Conservation (phyloP, 164 flowering plant genomes). For the Sedum album region DNA sequence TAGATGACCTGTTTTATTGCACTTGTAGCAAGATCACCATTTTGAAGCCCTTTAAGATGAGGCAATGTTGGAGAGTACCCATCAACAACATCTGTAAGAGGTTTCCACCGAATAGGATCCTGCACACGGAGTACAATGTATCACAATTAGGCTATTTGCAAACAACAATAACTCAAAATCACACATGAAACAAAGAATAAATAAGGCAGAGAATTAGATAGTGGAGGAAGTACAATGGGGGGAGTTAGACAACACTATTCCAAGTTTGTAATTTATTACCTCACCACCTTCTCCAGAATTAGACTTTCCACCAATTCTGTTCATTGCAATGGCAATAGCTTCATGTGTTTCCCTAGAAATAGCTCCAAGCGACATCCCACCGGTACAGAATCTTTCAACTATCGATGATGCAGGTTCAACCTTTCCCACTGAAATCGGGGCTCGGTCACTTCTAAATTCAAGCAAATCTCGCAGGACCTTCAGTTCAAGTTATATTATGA, state of each 20-base stretch:
- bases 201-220: too few relatives aligned
- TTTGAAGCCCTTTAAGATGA: slow-evolving; percentile 99
- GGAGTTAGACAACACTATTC: neutral
- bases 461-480: slow-evolving; percentile 39
- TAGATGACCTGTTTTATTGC: slow-evolving; percentile 89
- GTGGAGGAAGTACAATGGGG: too few relatives aligned
- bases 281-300: slow-evolving; percentile 99
- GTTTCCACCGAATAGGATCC: slow-evolving; percentile 99
- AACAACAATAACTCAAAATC: neutral
- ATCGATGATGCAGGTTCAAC: slow-evolving; percentile 93
- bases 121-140: slow-evolving; percentile 16
- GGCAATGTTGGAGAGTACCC: slow-evolving; percentile 99
- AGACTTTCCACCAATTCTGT: slow-evolving; percentile 93
- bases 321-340: slow-evolving; percentile 99
- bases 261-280: slow-evolving; percentile 33
- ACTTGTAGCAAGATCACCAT: slow-evolving; percentile 99
- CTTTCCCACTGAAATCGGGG: slow-evolving; percentile 87
- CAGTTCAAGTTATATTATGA: neutral
- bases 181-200: neutral
- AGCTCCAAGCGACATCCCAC: slow-evolving; percentile 99
- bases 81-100: slow-evolving; percentile 94
- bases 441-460: slow-evolving; percentile 84
- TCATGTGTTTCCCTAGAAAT: slow-evolving; percentile 99
- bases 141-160: neutral
- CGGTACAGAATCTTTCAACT: slow-evolving; percentile 93